These are phyloP conservation scores for Trichoderma pleuroti DNA, from an alignment of 2,329 filamentous ascomycete genomes.

Conservation along the genomic window DNA sequence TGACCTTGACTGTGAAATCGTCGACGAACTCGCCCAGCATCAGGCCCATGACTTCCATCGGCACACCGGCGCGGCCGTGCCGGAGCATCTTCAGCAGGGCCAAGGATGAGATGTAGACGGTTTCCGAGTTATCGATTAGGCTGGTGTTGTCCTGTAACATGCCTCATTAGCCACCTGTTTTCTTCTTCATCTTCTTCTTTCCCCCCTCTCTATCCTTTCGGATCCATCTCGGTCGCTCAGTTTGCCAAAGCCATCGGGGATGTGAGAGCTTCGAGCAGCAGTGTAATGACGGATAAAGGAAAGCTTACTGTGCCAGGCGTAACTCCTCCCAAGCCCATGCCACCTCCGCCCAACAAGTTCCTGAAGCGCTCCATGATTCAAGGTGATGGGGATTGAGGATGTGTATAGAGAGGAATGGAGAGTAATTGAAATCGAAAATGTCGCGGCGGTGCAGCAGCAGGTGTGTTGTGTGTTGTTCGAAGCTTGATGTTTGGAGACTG, in stretches of 20 bases:
- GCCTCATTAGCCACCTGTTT: conserved; percentile 19
- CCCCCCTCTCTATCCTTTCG: neutral
- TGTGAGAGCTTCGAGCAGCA: neutral
- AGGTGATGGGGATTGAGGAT: neutral
- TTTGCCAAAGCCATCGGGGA: neutral
- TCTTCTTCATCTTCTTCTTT: too few relatives aligned
- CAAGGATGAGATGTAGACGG: conserved; percentile 97
- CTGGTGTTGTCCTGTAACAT: conserved; percentile 72
- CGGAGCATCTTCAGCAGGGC: conserved; percentile 98
- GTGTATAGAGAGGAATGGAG: neutral
- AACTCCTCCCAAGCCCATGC: conserved; percentile 60
- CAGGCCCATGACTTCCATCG: conserved; percentile 99
- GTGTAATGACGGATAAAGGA: neutral
- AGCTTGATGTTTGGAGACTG: conserved; percentile 2
- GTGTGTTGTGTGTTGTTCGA: neutral
- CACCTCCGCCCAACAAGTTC: conserved; percentile 76
- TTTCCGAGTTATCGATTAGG: conserved; percentile 98
- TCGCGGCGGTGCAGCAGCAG: neutral
- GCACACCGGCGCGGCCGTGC: conserved; percentile 93
- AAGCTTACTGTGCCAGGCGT: conserved; percentile 39
- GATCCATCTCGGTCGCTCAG: neutral
- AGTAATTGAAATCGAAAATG: neutral
- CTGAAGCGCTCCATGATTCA: conserved; percentile 82
- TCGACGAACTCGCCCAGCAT: conserved; percentile 99
- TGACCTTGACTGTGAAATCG: conserved; percentile 96